phyloP scores from a whole-genome alignment of 202 grass and related monocot genomes.

The Zoysia matrella region DNA sequence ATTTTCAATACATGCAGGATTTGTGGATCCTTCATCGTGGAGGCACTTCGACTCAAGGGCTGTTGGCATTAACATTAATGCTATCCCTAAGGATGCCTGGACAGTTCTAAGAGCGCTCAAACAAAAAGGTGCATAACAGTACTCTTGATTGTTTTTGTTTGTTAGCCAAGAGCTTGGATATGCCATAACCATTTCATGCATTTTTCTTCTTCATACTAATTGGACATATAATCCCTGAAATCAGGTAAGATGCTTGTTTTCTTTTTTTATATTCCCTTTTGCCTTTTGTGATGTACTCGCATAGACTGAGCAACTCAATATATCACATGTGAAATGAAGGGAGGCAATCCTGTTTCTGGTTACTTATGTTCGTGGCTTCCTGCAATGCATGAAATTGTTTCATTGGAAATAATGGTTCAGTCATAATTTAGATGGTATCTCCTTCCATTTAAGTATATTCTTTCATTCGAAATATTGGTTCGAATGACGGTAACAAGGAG shows the following conservation, averaged over 20 bases:
- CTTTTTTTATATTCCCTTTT: not conserved
- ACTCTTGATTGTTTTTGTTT: slow-evolving; percentile 31
- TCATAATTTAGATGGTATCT: not conserved
- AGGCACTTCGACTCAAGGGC: slow-evolving; percentile 61
- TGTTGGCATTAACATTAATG: slow-evolving; percentile 49
- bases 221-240: slow-evolving; percentile 29
- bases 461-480: slow-evolving; percentile 7
- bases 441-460: not conserved
- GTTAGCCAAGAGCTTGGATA: slow-evolving; percentile 22
- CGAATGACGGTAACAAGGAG: slow-evolving; percentile 10
- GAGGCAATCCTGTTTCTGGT: not conserved
- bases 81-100: slow-evolving; percentile 58
- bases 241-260: slow-evolving; percentile 4
- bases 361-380: not conserved
- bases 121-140: slow-evolving; percentile 52
- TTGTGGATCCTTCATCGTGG: slow-evolving; percentile 67
- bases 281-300: not conserved
- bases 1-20: slow-evolving; percentile 54
- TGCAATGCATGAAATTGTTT: not conserved
- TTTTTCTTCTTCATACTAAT: slow-evolving; percentile 33
- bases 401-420: not conserved
- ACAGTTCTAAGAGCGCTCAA: slow-evolving; percentile 56
- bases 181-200: slow-evolving; percentile 13
- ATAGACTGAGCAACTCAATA: not conserved
- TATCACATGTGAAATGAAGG: slow-evolving; percentile 11